Percentiles rank a stretch among this genome's conserved stretches.
Conservation (phyloP, 352 stramenopile species). For the Phytophthora podocarpi region DNA sequence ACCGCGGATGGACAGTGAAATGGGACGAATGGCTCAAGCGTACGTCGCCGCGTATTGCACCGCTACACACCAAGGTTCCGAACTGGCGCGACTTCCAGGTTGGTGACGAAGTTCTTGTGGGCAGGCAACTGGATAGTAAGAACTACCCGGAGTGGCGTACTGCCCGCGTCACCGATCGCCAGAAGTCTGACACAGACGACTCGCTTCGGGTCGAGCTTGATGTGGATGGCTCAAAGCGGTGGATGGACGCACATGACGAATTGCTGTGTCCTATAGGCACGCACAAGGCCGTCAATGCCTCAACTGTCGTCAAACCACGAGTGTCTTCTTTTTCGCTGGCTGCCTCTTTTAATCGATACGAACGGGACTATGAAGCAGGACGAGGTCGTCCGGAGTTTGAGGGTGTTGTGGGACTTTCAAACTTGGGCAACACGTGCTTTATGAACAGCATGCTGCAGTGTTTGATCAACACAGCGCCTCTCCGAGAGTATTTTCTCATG, state of each 20-base stretch:
- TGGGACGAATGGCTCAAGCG: slow-evolving; percentile 97
- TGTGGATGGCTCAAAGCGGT: slow-evolving; percentile 48
- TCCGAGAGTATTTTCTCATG: slow-evolving; percentile 94
- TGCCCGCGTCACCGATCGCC: slow-evolving; percentile 42
- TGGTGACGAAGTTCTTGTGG: slow-evolving; percentile 58
- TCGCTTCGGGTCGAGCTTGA: slow-evolving; percentile 51
- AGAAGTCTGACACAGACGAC: slow-evolving; percentile 22
- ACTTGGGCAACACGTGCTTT: slow-evolving; percentile 86
- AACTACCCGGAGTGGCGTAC: slow-evolving; percentile 70
- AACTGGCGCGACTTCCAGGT: slow-evolving; percentile 78
- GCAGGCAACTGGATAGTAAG: slow-evolving; percentile 35
- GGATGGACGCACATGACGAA: slow-evolving; percentile 69
- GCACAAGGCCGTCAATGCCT: slow-evolving; percentile 59
- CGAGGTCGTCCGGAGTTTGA: slow-evolving; percentile 56
- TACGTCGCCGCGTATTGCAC: slow-evolving; percentile 88
- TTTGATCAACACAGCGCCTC: slow-evolving; percentile 91
- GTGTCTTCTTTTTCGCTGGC: slow-evolving; percentile 20
- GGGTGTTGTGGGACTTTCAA: slow-evolving; percentile 79
- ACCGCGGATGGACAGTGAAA: slow-evolving; percentile 95
- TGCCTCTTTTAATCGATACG: slow-evolving; percentile 42
- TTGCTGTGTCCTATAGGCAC: slow-evolving; percentile 62
- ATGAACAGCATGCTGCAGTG: slow-evolving; percentile 92
- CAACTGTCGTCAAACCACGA: slow-evolving; percentile 10
- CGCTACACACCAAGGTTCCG: slow-evolving; percentile 86
- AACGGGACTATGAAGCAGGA: slow-evolving; percentile 51